These are phyloP conservation scores for Begonia masoniana DNA, from an alignment of 306 rosid species.

Conservation along the genomic window DNA sequence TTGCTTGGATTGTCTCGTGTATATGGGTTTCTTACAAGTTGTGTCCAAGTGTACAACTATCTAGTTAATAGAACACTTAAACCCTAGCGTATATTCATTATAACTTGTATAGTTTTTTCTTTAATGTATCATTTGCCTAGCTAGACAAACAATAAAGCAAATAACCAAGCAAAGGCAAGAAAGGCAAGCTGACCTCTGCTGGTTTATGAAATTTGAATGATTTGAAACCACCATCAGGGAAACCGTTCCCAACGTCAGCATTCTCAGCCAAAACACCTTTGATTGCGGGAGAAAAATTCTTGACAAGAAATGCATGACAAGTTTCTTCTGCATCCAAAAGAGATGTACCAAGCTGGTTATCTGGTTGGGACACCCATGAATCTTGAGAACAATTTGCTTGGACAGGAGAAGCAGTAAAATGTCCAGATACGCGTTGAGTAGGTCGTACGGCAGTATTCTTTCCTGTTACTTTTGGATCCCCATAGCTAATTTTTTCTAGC, in stretches of 20 bases:
- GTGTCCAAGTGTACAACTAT: too few relatives aligned
- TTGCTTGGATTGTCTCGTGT: too few relatives aligned
- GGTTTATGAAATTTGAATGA: slow-evolving; percentile 25
- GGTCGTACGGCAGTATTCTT: slow-evolving; percentile 9
- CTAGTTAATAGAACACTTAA: too few relatives aligned
- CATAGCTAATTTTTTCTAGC: slow-evolving; percentile 17
- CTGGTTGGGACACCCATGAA: slow-evolving; percentile 23
- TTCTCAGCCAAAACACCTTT: slow-evolving; percentile 24
- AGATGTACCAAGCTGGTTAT: slow-evolving; percentile 30
- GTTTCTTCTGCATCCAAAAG: slow-evolving; percentile 87
- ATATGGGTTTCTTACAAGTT: too few relatives aligned
- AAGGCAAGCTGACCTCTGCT: slow-evolving; percentile 40
- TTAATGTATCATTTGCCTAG: too few relatives aligned
- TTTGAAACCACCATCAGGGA: slow-evolving; percentile 32
- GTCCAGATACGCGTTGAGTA: slow-evolving; percentile 36
- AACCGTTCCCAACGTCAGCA: slow-evolving; percentile 21
- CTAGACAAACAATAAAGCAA: neutral
- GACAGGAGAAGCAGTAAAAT: slow-evolving; percentile 45
- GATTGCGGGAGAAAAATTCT: slow-evolving; percentile 27
- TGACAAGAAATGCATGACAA: slow-evolving; percentile 65
- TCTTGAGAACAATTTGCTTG: slow-evolving; percentile 20
- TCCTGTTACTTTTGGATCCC: slow-evolving; percentile 12
- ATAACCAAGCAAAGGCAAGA: slow-evolving; percentile 1
- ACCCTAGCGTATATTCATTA: too few relatives aligned
- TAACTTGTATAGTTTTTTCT: too few relatives aligned